Evolutionary conservation across 176 grass and related monocot genomes (phyloP).

Genomic region (Zoysia japonica): DNA sequence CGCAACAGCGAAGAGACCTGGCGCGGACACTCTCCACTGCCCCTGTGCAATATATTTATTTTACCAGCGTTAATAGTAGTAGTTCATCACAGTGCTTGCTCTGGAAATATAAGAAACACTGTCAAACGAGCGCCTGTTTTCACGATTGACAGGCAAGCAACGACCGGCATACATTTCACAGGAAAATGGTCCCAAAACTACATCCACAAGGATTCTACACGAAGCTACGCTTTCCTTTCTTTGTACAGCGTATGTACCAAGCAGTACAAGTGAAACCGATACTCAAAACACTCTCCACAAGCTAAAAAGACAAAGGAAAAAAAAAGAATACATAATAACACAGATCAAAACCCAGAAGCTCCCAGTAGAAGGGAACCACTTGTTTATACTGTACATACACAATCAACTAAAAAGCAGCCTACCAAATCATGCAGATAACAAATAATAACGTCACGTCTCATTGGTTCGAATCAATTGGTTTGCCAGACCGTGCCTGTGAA

Average conservation of each 20-base stretch:
- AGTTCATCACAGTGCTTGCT: not conserved
- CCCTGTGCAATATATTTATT: too few species aligned
- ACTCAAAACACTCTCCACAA: constrained; percentile 40
- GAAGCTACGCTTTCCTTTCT: constrained; percentile 56
- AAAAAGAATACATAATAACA: constrained; percentile 50
- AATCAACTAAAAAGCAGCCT: constrained; percentile 50
- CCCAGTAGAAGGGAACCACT: constrained; percentile 8
- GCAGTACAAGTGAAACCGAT: constrained; percentile 37
- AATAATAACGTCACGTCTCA: constrained; percentile 3
- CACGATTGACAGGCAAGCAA: not conserved
- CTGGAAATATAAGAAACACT: not conserved
- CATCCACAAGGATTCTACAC: constrained; percentile 11
- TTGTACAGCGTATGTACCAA: constrained; percentile 50
- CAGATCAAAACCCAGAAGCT: constrained; percentile 31
- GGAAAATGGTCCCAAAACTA: constrained; percentile 16
- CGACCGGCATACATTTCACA: not conserved
- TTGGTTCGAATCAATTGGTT: constrained; percentile 49
- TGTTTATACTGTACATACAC: constrained; percentile 74
- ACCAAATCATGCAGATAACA: too few species aligned
- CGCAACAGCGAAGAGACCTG: constrained; percentile 21
- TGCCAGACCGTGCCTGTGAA: constrained; percentile 66
- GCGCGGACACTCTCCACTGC: too few species aligned
- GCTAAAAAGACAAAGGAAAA: not conserved
- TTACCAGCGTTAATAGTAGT: too few species aligned
- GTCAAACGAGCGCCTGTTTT: not conserved